phyloP scores from a whole-genome alignment of 352 stramenopile species.

The Phytophthora lateralis region DNA sequence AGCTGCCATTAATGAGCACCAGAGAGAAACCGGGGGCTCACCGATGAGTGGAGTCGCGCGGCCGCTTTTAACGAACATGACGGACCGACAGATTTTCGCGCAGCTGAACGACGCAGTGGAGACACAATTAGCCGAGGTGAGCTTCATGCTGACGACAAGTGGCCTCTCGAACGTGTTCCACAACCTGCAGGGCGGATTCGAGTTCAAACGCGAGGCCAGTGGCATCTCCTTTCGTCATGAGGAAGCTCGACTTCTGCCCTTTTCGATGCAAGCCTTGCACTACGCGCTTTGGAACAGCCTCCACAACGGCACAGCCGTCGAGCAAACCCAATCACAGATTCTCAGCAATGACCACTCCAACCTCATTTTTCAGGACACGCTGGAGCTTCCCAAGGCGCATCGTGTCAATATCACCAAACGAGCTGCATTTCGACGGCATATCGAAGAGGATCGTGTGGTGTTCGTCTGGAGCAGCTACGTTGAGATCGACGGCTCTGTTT shows the following conservation, averaged over 20 bases:
- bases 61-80: conserved; percentile 1
- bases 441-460: conserved; percentile 33
- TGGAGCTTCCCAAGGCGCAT: conserved; percentile 25
- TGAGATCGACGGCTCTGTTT: conserved; percentile 32
- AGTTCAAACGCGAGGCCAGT: conserved; percentile 32
- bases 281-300: conserved; percentile 28
- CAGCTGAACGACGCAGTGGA: conserved; percentile 23
- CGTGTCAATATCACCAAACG: conserved; percentile 26
- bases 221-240: conserved; percentile 30
- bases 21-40: conserved; percentile 9
- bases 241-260: conserved; percentile 31
- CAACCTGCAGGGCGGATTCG: conserved; percentile 19
- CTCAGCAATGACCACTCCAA: conserved; percentile 32
- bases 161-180: conserved; percentile 24
- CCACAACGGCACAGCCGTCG: conserved; percentile 8
- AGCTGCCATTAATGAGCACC: conserved; percentile 31
- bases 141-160: conserved; percentile 20
- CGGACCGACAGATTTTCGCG: conserved; percentile 26
- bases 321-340: conserved; percentile 1
- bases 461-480: conserved; percentile 40
- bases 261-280: conserved; percentile 18
- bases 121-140: conserved; percentile 20
- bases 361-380: conserved; percentile 24
- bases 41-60: background rate
- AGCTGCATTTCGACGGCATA: conserved; percentile 27